phyloP scores from a whole-genome alignment of 2,329 filamentous ascomycete genomes.

The Aureobasidium sp. region DNA sequence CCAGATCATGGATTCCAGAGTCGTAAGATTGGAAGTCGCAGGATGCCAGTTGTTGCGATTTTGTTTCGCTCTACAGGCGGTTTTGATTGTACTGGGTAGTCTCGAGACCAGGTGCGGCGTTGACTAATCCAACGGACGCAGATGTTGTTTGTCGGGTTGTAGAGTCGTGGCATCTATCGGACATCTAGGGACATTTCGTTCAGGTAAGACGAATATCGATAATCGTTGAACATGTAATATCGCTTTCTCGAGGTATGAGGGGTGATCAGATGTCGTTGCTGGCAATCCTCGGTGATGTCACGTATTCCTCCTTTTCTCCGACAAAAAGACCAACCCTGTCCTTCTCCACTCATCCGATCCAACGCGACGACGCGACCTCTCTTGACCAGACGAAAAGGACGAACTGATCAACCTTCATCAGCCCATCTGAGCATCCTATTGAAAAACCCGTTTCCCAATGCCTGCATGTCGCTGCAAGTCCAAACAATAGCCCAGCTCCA shows the following conservation, averaged over 20 bases:
- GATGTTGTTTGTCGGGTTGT: background rate
- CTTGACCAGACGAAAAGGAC: background rate
- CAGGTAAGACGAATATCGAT: too few species aligned
- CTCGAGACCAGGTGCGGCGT: conserved; percentile 3
- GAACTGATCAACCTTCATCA: background rate
- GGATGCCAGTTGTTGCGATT: conserved; percentile 5
- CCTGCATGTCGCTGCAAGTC: background rate
- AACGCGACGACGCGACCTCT: background rate
- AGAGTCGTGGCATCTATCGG: too few species aligned
- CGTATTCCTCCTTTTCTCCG: background rate
- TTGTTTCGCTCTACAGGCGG: background rate
- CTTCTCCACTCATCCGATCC: background rate
- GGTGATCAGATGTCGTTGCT: background rate
- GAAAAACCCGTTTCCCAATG: background rate
- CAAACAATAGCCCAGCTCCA: background rate
- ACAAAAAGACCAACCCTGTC: background rate
- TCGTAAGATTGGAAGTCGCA: background rate
- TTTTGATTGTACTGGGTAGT: conserved; percentile 13
- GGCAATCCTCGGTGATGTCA: background rate
- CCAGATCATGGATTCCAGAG: background rate
- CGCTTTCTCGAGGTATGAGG: background rate
- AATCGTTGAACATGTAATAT: background rate
- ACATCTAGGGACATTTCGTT: background rate
- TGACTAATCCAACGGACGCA: background rate
- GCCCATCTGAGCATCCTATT: background rate